Evolutionary conservation across 768 basidiomycete genomes (phyloP), one percentile per base, ranked within the genome.

Genomic region (Cyathus striatus): DNA sequence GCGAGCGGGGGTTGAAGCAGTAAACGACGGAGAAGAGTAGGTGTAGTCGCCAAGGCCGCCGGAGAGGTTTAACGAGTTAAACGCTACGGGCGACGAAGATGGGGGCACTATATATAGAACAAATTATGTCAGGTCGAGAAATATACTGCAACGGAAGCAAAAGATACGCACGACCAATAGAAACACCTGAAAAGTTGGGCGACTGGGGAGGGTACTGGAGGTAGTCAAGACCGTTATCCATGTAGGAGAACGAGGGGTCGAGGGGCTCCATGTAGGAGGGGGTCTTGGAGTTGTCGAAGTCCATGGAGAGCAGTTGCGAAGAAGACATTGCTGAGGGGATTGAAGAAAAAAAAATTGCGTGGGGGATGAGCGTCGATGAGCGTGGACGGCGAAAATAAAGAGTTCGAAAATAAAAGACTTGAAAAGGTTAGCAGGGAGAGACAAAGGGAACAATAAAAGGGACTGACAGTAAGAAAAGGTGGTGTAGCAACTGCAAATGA

Each of bases 181-280:
- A 64, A 40, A 83, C 76, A 60, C 76, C 77, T n/a, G n/a, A n/a
- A 47, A 81, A 85, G 33, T 66, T 54, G 22, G 73, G 67, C 3
- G 73, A 71, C 7, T 80, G 74, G 51, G 80, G 75, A 25, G 83
- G 83, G 62, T 83, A 84, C 63, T 83, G 80, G 51, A 87, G 76
- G 60, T 86, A 88, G 46, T 76, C 75, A 53, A 75, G 65, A 46
- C 65, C 64, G 47, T 60, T 70, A 58, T 77, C 74, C 64, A 75
- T 67, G 62, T 77, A 76, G 48, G 64, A 60, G 52, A 70, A 73
- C 21, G 70, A 58, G 45, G 62, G 57, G 50, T 76, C 74, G 53
- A 69, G 59, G 49, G 65, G 50, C 48, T 70, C 69, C 60, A 71
- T 69, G 66, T 70, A 80, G 52, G 66, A 62, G 53, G 72, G 55